A percentile compares a stretch with the other conserved stretches of the same genome.
These are phyloP conservation scores for Hevea brasiliensis DNA, from an alignment of 345 rosid genomes.

Conservation along the genomic window DNA sequence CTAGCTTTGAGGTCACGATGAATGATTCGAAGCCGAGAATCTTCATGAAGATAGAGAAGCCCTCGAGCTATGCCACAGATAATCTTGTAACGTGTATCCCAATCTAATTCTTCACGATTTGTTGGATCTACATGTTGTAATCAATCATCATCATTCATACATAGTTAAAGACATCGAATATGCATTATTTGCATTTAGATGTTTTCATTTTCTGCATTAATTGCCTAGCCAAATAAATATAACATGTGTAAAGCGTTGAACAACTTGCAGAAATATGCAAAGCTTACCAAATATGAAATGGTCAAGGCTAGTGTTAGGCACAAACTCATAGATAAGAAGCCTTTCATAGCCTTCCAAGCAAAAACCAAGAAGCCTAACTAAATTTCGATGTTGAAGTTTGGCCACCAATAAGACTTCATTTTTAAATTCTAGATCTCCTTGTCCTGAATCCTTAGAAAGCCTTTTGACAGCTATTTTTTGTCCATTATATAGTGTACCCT, in stretches of 20 bases:
- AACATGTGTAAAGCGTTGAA: too few relatives aligned
- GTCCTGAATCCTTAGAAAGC: constrained; percentile 9
- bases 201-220: too few relatives aligned
- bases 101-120: not conserved
- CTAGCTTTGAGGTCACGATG: constrained; percentile 16
- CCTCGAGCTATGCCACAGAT: constrained; percentile 13
- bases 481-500: constrained; percentile 6
- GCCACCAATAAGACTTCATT: constrained; percentile 17
- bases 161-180: too few relatives aligned
- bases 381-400: constrained; percentile 15
- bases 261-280: not conserved
- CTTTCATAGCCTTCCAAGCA: constrained; percentile 10
- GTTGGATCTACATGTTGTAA: not conserved
- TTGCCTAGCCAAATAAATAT: too few relatives aligned
- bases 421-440: constrained; percentile 19
- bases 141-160: too few relatives aligned
- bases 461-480: constrained; percentile 13
- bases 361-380: constrained; percentile 14
- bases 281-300: constrained; percentile 1
- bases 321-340: constrained; percentile 15
- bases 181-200: too few relatives aligned
- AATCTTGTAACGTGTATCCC: constrained; percentile 7
- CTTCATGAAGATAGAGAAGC: constrained; percentile 14
- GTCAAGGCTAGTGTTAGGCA: constrained; percentile 16
- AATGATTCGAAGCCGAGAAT: constrained; percentile 10